Conservation (phyloP, 2,329 filamentous ascomycete genomes). For the Cercospora citrullina region DNA sequence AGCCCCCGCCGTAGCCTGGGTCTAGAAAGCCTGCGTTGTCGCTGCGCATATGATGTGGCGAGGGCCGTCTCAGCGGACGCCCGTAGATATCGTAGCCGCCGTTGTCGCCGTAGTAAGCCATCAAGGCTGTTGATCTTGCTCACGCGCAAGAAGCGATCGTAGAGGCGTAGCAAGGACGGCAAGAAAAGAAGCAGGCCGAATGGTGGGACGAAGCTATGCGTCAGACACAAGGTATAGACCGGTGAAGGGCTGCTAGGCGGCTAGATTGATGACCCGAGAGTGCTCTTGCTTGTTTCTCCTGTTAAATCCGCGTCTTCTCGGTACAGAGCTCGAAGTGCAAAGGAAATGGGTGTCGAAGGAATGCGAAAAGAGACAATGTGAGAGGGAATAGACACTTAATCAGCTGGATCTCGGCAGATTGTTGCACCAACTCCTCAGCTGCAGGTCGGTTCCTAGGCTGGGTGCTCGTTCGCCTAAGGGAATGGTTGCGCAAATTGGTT, state of each 20-base stretch:
- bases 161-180: too few species aligned
- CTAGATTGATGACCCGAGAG: conserved; percentile 2
- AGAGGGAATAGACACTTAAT: conserved; percentile 8
- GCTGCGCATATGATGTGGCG: conserved; percentile 25
- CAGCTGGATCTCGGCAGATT: conserved; percentile 12
- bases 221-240: conserved; percentile 12
- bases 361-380: not conserved
- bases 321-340: not conserved
- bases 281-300: not conserved
- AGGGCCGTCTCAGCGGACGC: conserved; percentile 25
- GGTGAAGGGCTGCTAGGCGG: conserved; percentile 15
- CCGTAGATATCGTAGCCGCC: conserved; percentile 27
- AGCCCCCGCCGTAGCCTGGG: conserved; percentile 32
- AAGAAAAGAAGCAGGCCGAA: not conserved
- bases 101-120: conserved; percentile 29
- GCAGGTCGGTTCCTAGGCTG: conserved; percentile 9
- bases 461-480: not conserved
- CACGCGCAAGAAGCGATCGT: not conserved
- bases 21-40: conserved; percentile 30
- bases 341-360: not conserved
- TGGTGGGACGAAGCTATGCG: not conserved
- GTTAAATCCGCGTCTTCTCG: not conserved
- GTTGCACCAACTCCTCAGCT: conserved; percentile 14
- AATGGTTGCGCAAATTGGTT: not conserved
- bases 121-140: conserved; percentile 3